Evolutionary conservation across 2,329 filamentous ascomycete species (phyloP).

Genomic region (Pochonia chlamydosporia): DNA sequence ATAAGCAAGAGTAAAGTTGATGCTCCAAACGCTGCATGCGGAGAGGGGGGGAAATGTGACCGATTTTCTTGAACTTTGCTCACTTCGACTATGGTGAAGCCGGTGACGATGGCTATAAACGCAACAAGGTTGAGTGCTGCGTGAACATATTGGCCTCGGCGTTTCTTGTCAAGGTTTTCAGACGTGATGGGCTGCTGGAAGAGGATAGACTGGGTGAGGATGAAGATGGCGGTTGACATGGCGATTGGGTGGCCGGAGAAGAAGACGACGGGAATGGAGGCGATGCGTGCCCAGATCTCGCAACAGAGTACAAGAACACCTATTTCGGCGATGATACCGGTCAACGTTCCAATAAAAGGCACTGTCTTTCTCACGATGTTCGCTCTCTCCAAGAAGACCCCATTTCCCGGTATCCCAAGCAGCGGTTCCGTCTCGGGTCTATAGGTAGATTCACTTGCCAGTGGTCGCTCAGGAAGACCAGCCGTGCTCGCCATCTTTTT

Average conservation of each 20-base stretch:
- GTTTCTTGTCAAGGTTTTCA: constrained; percentile 70
- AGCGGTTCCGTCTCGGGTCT: constrained; percentile 35
- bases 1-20: constrained; percentile 64
- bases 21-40: constrained; percentile 77
- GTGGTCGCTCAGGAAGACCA: constrained; percentile 51
- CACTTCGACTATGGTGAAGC: constrained; percentile 67
- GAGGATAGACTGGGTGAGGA: constrained; percentile 74
- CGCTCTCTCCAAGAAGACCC: constrained; percentile 59
- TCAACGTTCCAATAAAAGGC: too few relatives aligned
- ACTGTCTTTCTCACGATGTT: constrained; percentile 56
- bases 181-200: constrained; percentile 86
- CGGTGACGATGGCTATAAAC: constrained; percentile 56
- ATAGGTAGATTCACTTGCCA: constrained; percentile 18
- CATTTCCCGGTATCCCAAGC: constrained; percentile 60
- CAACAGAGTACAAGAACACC: constrained; percentile 70
- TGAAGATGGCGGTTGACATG: constrained; percentile 60
- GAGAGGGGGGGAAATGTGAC: constrained; percentile 71
- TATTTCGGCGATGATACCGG: constrained; percentile 72
- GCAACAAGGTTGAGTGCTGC: constrained; percentile 63
- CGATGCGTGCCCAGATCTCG: constrained; percentile 72
- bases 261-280: constrained; percentile 65
- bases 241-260: constrained; percentile 86
- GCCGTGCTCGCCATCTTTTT: constrained; percentile 61
- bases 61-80: constrained; percentile 71
- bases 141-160: constrained; percentile 55